Percentiles rank a stretch among this genome's conserved stretches.
phyloP scores from a whole-genome alignment of 768 basidiomycete genomes.

The Boletus rex-veris region DNA sequence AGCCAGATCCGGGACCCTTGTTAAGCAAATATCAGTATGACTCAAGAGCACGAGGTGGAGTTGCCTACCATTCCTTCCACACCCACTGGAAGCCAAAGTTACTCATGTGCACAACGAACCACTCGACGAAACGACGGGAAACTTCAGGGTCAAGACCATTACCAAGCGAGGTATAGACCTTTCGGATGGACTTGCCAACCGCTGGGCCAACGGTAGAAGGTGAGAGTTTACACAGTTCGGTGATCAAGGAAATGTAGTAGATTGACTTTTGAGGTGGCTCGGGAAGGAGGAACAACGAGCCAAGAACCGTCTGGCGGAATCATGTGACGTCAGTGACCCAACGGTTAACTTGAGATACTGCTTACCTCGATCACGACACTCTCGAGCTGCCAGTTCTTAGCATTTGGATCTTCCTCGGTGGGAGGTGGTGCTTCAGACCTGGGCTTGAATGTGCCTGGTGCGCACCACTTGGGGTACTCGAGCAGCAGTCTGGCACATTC shows the following conservation, averaged over 20 bases:
- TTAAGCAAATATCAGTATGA: neutral
- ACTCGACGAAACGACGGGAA: slow-evolving; percentile 80
- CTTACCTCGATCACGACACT: slow-evolving; percentile 81
- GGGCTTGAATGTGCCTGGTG: slow-evolving; percentile 81
- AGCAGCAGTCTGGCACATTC: slow-evolving; percentile 87
- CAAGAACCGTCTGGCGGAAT: slow-evolving; percentile 60
- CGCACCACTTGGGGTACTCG: slow-evolving; percentile 81
- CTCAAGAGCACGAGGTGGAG: neutral
- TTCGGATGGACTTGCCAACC: slow-evolving; percentile 92
- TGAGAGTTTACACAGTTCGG: slow-evolving; percentile 92
- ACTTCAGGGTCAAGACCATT: slow-evolving; percentile 87
- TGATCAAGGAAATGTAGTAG: slow-evolving; percentile 86
- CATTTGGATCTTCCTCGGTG: slow-evolving; percentile 46
- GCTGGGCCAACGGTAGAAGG: slow-evolving; percentile 92
- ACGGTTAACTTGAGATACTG: neutral
- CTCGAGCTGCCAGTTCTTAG: slow-evolving; percentile 85
- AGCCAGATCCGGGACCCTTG: slow-evolving; percentile 81
- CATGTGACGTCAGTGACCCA: neutral
- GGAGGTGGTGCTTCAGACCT: slow-evolving; percentile 55
- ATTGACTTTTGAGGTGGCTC: slow-evolving; percentile 71
- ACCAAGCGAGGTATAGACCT: slow-evolving; percentile 72
- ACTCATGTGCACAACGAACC: slow-evolving; percentile 95
- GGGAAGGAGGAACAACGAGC: slow-evolving; percentile 72
- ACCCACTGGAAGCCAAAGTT: slow-evolving; percentile 99
- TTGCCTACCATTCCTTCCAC: slow-evolving; percentile 93